Evolutionary conservation across 2,329 filamentous ascomycete genomes (phyloP).

Genomic region (Aspergillus pseudotamarii): DNA sequence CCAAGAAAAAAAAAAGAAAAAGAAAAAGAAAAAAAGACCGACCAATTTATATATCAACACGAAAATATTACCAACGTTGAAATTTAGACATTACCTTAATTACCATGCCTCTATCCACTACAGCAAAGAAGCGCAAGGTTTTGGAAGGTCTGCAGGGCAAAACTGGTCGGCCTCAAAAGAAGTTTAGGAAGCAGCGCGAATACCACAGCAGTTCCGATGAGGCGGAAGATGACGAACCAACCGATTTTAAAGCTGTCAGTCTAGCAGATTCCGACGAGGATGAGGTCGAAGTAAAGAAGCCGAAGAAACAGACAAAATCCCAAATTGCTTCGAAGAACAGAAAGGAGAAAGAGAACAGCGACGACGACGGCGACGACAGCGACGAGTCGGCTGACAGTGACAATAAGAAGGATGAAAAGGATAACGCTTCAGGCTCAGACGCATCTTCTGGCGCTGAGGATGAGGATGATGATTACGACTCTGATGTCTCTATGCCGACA

Average conservation of each 20-base stretch:
- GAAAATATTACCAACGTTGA: slow-evolving; percentile 6
- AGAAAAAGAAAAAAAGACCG: slow-evolving; percentile 5
- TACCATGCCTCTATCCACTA: slow-evolving; percentile 43
- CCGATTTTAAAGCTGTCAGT: slow-evolving; percentile 54
- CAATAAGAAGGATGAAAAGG: slow-evolving; percentile 26
- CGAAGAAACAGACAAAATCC: slow-evolving; percentile 24
- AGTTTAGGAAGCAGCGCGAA: slow-evolving; percentile 63
- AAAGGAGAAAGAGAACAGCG: slow-evolving; percentile 20
- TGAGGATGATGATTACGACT: slow-evolving; percentile 43
- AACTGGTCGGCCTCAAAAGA: slow-evolving; percentile 55
- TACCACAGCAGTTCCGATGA: slow-evolving; percentile 68
- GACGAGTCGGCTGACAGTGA: slow-evolving; percentile 6
- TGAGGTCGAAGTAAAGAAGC: slow-evolving; percentile 28
- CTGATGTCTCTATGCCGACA: slow-evolving; percentile 45
- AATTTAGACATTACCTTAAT: slow-evolving; percentile 15
- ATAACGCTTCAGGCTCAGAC: slow-evolving; percentile 17
- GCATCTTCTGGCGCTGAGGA: slow-evolving; percentile 27
- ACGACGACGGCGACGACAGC: slow-evolving; percentile 21
- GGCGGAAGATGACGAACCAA: slow-evolving; percentile 49
- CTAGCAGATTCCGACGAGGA: slow-evolving; percentile 52
- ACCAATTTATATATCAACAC: slow-evolving; percentile 2
- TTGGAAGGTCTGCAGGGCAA: slow-evolving; percentile 61
- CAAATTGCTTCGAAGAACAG: slow-evolving; percentile 23
- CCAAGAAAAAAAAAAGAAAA: slow-evolving; percentile 29
- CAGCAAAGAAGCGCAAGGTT: slow-evolving; percentile 58